A percentile compares a stretch with the other conserved stretches of the same genome.
Evolutionary conservation across 768 basidiomycete genomes (phyloP).

Genomic region (Kondoa subrosea): DNA sequence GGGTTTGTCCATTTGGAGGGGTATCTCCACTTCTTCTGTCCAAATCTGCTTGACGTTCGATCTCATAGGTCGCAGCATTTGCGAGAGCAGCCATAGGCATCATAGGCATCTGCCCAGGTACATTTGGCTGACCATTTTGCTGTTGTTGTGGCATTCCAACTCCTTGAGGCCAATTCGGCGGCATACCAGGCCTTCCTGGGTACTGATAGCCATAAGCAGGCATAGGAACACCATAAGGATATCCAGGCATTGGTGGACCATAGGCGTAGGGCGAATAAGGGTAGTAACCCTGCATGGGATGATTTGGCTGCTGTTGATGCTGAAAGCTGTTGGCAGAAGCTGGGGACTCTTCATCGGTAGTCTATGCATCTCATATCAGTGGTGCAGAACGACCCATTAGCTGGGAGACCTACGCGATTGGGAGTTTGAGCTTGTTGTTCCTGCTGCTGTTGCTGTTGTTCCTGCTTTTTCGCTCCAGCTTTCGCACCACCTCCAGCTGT

Average conservation of each 20-base stretch:
- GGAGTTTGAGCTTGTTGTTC: background rate
- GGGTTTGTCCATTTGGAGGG: background rate
- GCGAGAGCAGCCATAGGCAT: conserved; percentile 18
- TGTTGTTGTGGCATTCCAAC: conserved; percentile 4
- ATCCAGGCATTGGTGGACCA: background rate
- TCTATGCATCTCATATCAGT: background rate
- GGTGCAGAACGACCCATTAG: background rate
- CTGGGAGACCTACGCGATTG: background rate
- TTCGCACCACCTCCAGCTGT: background rate
- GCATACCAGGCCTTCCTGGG: background rate
- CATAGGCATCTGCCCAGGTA: conserved; percentile 7
- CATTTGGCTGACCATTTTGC: conserved; percentile 6
- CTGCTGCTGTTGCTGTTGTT: background rate
- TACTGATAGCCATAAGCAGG: background rate
- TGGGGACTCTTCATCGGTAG: background rate
- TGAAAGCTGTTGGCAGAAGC: background rate
- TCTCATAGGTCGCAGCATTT: conserved; percentile 17
- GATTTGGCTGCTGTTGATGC: background rate
- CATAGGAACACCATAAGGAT: background rate
- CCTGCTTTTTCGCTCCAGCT: background rate
- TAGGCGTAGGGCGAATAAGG: background rate
- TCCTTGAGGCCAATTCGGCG: background rate
- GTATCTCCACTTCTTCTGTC: conserved; percentile 2
- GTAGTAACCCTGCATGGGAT: background rate
- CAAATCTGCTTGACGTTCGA: conserved; percentile 15